Conservation (phyloP, 495 filamentous ascomycete species). For the Talaromyces trachyspermus region DNA sequence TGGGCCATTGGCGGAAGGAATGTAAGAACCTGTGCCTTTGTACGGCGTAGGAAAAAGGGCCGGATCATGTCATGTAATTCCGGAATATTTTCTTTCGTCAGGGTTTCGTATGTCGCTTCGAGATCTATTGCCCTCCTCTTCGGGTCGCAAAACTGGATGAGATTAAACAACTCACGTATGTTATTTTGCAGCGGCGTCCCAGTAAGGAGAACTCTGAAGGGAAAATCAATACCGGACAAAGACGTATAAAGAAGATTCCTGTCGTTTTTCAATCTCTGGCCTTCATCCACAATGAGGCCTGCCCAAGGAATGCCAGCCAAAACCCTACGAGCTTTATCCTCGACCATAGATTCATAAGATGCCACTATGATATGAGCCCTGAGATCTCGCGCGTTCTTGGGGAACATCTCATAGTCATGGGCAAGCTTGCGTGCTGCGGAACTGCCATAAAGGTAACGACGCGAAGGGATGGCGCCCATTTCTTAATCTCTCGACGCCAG, state of each 20-base stretch:
- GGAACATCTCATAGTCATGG: conserved; percentile 76
- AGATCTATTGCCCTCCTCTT: conserved; percentile 59
- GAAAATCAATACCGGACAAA: conserved; percentile 61
- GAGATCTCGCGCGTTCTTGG: conserved; percentile 49
- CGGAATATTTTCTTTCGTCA: conserved; percentile 73
- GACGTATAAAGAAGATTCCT: conserved; percentile 71
- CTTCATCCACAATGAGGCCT: conserved; percentile 89
- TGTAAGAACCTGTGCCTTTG: conserved; percentile 80
- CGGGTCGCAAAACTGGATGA: conserved; percentile 84
- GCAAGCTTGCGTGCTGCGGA: conserved; percentile 61
- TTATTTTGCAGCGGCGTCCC: conserved; percentile 95
- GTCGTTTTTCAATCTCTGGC: conserved; percentile 93
- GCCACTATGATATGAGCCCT: conserved; percentile 89
- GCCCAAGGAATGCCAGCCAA: conserved; percentile 72
- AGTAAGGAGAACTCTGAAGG: conserved; percentile 78
- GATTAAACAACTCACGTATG: conserved; percentile 85
- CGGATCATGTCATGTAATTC: conserved; percentile 78
- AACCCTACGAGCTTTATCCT: conserved; percentile 52
- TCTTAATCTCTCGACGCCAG: conserved; percentile 94
- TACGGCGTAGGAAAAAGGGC: conserved; percentile 74
- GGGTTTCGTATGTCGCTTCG: conserved; percentile 64
- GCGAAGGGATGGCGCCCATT: conserved; percentile 78
- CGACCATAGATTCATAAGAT: conserved; percentile 80
- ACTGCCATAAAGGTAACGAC: conserved; percentile 85
- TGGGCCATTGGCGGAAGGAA: conserved; percentile 90